These are phyloP conservation scores for Malassezia arunalokei DNA, from an alignment of 1,284 basidiomycete species.

Conservation along the genomic window DNA sequence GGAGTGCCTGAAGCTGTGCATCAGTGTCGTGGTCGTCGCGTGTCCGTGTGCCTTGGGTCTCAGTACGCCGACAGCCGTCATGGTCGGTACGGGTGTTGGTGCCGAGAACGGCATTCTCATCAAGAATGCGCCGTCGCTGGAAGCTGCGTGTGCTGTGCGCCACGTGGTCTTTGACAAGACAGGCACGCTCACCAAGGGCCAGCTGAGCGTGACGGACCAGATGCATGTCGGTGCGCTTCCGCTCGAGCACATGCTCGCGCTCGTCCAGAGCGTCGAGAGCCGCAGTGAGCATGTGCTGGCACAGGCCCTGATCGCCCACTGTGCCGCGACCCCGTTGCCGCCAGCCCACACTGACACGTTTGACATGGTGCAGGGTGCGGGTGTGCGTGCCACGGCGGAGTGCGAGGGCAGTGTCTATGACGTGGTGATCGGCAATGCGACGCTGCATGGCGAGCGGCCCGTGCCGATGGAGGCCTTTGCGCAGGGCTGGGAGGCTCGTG, in stretches of 20 bases:
- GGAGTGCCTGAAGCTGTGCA: slow-evolving; percentile 90
- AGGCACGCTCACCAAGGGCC: slow-evolving; percentile 81
- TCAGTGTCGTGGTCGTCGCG: slow-evolving; percentile 93
- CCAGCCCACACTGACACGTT: slow-evolving; percentile 49
- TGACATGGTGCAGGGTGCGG: slow-evolving; percentile 76
- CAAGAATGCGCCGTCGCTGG: slow-evolving; percentile 87
- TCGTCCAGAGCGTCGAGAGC: slow-evolving; percentile 74
- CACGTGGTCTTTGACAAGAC: slow-evolving; percentile 91
- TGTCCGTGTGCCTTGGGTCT: slow-evolving; percentile 95
- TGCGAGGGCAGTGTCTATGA: slow-evolving; percentile 14
- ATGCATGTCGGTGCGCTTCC: not conserved
- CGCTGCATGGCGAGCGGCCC: slow-evolving; percentile 12
- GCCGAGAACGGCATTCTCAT: slow-evolving; percentile 94
- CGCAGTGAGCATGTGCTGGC: slow-evolving; percentile 92
- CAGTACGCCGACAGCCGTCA: slow-evolving; percentile 93
- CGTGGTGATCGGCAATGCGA: slow-evolving; percentile 29
- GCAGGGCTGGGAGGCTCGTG: slow-evolving; percentile 23
- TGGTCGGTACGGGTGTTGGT: slow-evolving; percentile 97
- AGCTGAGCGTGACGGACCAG: slow-evolving; percentile 1
- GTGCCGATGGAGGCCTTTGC: slow-evolving; percentile 9
- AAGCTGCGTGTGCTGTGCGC: slow-evolving; percentile 71
- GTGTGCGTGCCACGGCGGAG: slow-evolving; percentile 52
- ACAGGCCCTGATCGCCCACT: slow-evolving; percentile 72
- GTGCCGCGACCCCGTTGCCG: slow-evolving; percentile 44
- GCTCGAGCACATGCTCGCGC: not conserved